phyloP scores from a whole-genome alignment of 768 basidiomycete genomes.

The Boletus sensibilis region DNA sequence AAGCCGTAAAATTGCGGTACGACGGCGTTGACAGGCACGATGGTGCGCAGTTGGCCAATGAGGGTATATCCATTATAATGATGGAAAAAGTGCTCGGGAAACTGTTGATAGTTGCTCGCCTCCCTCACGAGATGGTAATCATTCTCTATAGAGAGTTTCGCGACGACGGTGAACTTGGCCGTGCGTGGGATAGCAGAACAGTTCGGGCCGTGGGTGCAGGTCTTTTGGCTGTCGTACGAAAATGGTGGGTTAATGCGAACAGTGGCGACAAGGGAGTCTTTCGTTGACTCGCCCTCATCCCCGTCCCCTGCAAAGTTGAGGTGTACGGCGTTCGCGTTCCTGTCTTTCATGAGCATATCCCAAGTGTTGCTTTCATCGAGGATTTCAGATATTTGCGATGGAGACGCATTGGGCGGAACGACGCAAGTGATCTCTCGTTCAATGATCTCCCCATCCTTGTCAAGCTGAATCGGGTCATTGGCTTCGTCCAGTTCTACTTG shows the following conservation, averaged over 20 bases:
- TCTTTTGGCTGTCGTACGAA: constrained; percentile 9
- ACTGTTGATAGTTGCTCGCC: constrained; percentile 27
- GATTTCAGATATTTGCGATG: background rate
- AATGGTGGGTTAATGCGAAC: constrained; percentile 18
- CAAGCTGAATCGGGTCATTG: background rate
- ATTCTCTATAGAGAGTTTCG: constrained; percentile 42
- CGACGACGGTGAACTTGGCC: constrained; percentile 41
- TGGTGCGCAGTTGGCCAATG: constrained; percentile 33
- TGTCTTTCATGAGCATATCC: background rate
- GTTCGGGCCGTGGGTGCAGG: constrained; percentile 3
- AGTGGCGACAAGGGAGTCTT: background rate
- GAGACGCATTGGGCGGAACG: background rate
- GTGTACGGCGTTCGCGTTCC: fast-evolving
- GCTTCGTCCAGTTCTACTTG: background rate
- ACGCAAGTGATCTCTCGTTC: constrained; percentile 18
- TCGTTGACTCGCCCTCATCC: background rate
- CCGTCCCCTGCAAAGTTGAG: background rate
- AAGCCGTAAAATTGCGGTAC: constrained; percentile 68
- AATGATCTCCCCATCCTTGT: constrained; percentile 12
- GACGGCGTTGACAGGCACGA: constrained; percentile 48
- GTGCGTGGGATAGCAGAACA: constrained; percentile 22
- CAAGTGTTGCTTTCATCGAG: background rate
- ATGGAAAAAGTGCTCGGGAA: constrained; percentile 29
- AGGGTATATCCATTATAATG: constrained; percentile 28
- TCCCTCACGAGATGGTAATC: constrained; percentile 38